Percentiles rank a stretch among this genome's conserved stretches.
Evolutionary conservation across 768 basidiomycete species (phyloP).

Genomic region (Rhodocollybia butyracea): DNA sequence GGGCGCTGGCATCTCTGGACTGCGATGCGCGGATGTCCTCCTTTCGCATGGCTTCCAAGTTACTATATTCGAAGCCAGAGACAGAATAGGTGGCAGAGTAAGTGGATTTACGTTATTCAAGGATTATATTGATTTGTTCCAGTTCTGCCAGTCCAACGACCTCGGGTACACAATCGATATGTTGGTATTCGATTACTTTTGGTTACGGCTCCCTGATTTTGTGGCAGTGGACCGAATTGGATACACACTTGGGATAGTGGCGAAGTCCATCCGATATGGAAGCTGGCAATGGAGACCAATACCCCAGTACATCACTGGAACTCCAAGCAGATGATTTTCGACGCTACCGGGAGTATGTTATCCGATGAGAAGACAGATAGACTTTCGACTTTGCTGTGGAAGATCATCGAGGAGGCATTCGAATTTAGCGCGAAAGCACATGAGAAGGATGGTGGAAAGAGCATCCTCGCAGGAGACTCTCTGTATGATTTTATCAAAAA

Average conservation of each 20-base stretch:
- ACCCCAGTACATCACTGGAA: slow-evolving; percentile 19
- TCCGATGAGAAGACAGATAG: slow-evolving; percentile 11
- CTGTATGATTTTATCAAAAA: slow-evolving; percentile 16
- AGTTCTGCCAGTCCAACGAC: slow-evolving; percentile 19
- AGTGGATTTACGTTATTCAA: not conserved
- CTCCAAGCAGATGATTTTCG: slow-evolving; percentile 15
- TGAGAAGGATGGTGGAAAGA: slow-evolving; percentile 10
- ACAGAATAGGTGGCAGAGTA: slow-evolving; percentile 18
- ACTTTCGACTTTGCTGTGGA: slow-evolving; percentile 17
- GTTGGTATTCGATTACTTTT: slow-evolving; percentile 5
- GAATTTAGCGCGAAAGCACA: slow-evolving; percentile 13
- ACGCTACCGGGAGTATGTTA: slow-evolving; percentile 10
- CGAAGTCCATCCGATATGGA: slow-evolving; percentile 16
- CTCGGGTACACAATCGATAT: slow-evolving; percentile 16
- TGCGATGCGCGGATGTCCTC: slow-evolving; percentile 16
- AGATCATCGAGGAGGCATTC: slow-evolving; percentile 17
- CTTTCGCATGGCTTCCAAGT: slow-evolving; percentile 14
- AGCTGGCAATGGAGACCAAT: slow-evolving; percentile 14
- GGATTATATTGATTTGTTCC: not conserved
- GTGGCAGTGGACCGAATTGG: slow-evolving; percentile 16
- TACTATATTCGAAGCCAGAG: slow-evolving; percentile 17
- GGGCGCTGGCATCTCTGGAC: slow-evolving; percentile 17
- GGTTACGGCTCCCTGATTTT: not conserved
- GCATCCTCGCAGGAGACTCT: slow-evolving; percentile 11
- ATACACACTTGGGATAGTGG: slow-evolving; percentile 17